Percentiles rank a stretch among this genome's conserved stretches.
These are phyloP conservation scores for Suillus ampliporus DNA, from an alignment of 768 basidiomycete genomes.

Conservation along the genomic window DNA sequence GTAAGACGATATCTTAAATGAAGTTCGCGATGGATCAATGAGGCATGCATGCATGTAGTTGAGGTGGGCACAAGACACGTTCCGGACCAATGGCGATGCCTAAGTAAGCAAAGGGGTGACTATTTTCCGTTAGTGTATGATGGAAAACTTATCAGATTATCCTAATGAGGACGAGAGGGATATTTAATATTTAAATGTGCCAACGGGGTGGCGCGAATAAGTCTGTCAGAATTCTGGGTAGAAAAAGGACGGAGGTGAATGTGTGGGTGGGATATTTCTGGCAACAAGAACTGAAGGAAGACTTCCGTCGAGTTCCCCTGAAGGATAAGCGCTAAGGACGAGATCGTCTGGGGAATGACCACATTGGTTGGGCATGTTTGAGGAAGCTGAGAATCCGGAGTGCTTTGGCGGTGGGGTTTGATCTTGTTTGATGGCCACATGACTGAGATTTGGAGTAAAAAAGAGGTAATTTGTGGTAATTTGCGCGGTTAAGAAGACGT, in stretches of 20 bases:
- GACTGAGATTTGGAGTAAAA: background rate
- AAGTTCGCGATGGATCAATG: constrained; percentile 3
- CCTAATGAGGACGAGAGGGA: background rate
- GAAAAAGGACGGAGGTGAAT: constrained; percentile 2
- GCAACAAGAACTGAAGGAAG: too few species aligned
- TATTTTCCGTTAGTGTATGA: constrained; percentile 1
- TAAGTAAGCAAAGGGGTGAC: background rate
- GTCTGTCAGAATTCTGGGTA: background rate
- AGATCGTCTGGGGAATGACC: constrained; percentile 4
- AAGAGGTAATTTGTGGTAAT: background rate
- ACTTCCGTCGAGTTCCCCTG: background rate
- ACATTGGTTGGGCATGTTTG: constrained; percentile 1
- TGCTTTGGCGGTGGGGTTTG: constrained; percentile 8
- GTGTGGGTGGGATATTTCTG: background rate
- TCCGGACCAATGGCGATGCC: too few species aligned
- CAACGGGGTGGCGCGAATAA: too few species aligned
- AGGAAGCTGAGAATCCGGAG: background rate
- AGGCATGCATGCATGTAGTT: background rate
- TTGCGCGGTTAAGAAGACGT: background rate
- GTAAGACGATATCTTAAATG: constrained; percentile 1
- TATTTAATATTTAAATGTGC: background rate
- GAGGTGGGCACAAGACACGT: constrained; percentile 2
- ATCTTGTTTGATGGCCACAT: background rate
- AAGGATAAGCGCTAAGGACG: background rate
- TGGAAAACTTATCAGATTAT: background rate